These are phyloP conservation scores for Pontederia paniculata DNA, from an alignment of 176 grass and related monocot species.

Conservation along the genomic window DNA sequence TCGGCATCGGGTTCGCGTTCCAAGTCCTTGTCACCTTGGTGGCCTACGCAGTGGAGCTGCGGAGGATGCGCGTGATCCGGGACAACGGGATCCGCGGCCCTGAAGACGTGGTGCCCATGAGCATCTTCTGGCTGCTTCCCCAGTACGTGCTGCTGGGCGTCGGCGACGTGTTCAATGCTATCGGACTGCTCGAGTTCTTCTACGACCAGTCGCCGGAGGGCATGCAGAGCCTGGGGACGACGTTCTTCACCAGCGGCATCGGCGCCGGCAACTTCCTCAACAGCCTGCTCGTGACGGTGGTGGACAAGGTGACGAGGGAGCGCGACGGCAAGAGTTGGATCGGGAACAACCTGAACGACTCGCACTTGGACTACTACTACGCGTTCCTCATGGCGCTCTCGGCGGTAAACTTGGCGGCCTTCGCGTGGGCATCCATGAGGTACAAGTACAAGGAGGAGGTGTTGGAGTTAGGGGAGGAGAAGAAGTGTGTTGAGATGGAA, in stretches of 20 bases:
- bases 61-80: conserved; percentile 28
- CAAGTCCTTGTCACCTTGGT: conserved; percentile 32
- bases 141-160: conserved; percentile 59
- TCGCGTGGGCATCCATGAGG: conserved; percentile 32
- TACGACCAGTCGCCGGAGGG: conserved; percentile 67
- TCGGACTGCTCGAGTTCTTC: conserved; percentile 74
- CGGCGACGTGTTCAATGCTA: conserved; percentile 60
- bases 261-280: conserved; percentile 70
- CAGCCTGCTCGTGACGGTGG: conserved; percentile 47
- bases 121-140: conserved; percentile 68
- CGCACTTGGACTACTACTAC: conserved; percentile 67
- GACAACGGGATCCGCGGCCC: background rate
- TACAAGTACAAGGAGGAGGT: conserved; percentile 55
- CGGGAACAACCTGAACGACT: conserved; percentile 55
- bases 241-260: conserved; percentile 62
- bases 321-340: conserved; percentile 44
- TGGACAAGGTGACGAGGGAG: conserved; percentile 28
- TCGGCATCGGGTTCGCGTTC: conserved; percentile 45
- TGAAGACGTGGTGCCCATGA: conserved; percentile 48
- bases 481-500: conserved; percentile 19
- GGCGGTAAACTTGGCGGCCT: conserved; percentile 33
- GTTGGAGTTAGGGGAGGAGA: background rate
- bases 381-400: conserved; percentile 42
- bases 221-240: conserved; percentile 62
- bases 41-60: conserved; percentile 39